These are phyloP conservation scores for Sporisorium scitamineum DNA, from an alignment of 1,284 basidiomycete species.

Conservation along the genomic window DNA sequence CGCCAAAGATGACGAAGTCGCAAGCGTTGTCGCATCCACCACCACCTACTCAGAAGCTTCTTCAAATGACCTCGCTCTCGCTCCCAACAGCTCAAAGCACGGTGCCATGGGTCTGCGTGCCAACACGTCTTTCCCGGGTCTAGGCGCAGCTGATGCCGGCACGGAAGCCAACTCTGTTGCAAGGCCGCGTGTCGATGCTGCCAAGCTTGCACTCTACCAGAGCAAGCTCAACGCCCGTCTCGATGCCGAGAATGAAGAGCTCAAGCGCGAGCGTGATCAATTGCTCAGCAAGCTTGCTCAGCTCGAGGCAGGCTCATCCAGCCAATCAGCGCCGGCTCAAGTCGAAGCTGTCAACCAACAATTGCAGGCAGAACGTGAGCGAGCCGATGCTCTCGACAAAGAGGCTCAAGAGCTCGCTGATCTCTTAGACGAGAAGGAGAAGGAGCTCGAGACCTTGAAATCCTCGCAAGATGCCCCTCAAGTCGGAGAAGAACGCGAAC, in stretches of 20 bases:
- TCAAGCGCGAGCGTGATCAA: conserved; percentile 45
- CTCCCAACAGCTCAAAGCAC: conserved; percentile 37
- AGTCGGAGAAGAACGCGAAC: conserved; percentile 5
- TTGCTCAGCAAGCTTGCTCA: conserved; percentile 30
- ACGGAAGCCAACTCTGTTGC: conserved; percentile 50
- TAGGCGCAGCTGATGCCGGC: conserved; percentile 46
- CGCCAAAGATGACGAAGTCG: conserved; percentile 33
- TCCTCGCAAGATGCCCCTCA: not conserved
- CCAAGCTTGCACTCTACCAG: conserved; percentile 46
- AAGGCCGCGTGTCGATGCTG: conserved; percentile 42
- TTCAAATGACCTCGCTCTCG: conserved; percentile 43
- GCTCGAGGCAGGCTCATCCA: conserved; percentile 14
- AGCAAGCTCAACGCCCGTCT: conserved; percentile 52
- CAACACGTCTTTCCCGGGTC: conserved; percentile 50
- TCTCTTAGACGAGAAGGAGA: conserved; percentile 45
- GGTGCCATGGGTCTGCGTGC: conserved; percentile 44
- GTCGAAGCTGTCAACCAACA: conserved; percentile 13
- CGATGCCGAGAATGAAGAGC: conserved; percentile 52
- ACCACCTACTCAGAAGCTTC: conserved; percentile 43
- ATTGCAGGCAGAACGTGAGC: conserved; percentile 27
- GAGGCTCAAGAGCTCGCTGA: conserved; percentile 51
- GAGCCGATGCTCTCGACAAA: conserved; percentile 45
- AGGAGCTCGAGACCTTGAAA: conserved; percentile 28
- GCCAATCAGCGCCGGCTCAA: not conserved
- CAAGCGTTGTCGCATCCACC: conserved; percentile 32